A percentile compares a stretch with the other conserved stretches of the same genome.
Conservation (phyloP, 2,329 filamentous ascomycete species). For the Epichloe hybrida region DNA sequence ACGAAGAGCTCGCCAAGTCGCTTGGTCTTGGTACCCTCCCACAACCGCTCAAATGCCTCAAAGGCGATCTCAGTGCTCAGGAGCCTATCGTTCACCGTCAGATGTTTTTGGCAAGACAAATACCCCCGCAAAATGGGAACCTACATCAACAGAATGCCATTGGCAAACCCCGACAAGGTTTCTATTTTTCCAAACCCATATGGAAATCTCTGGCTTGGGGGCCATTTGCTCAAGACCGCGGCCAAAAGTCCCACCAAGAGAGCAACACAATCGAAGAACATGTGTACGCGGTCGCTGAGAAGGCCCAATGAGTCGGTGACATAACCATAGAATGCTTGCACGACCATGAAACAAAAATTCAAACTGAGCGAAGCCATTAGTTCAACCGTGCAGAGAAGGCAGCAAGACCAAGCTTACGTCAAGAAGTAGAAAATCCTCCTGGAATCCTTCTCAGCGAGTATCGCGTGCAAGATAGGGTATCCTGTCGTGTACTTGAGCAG, state of each 20-base stretch:
- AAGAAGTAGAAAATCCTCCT: slow-evolving; percentile 96
- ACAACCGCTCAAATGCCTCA: slow-evolving; percentile 78
- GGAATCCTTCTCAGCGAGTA: slow-evolving; percentile 83
- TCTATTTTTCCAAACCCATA: slow-evolving; percentile 97
- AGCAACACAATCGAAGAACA: slow-evolving; percentile 97
- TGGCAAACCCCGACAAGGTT: slow-evolving; percentile 89
- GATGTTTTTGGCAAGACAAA: background rate
- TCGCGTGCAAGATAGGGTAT: slow-evolving; percentile 71
- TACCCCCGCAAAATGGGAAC: slow-evolving; percentile 13
- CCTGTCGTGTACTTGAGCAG: slow-evolving; percentile 56
- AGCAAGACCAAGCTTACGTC: slow-evolving; percentile 40
- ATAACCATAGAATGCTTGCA: slow-evolving; percentile 90
- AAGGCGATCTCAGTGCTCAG: slow-evolving; percentile 94
- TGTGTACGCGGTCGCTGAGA: slow-evolving; percentile 93
- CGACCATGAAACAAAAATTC: slow-evolving; percentile 88
- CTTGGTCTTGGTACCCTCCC: slow-evolving; percentile 72
- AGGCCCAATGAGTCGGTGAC: slow-evolving; percentile 85
- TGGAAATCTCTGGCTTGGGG: slow-evolving; percentile 73
- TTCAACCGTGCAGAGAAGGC: background rate
- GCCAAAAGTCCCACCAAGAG: slow-evolving; percentile 82
- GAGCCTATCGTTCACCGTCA: slow-evolving; percentile 38
- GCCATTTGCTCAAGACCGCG: slow-evolving; percentile 94
- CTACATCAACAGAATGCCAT: slow-evolving; percentile 85
- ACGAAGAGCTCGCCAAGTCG: slow-evolving; percentile 75
- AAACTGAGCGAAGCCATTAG: slow-evolving; percentile 38